Conservation (phyloP, 345 rosid species). For the Excoecaria cochinchinensis region DNA sequence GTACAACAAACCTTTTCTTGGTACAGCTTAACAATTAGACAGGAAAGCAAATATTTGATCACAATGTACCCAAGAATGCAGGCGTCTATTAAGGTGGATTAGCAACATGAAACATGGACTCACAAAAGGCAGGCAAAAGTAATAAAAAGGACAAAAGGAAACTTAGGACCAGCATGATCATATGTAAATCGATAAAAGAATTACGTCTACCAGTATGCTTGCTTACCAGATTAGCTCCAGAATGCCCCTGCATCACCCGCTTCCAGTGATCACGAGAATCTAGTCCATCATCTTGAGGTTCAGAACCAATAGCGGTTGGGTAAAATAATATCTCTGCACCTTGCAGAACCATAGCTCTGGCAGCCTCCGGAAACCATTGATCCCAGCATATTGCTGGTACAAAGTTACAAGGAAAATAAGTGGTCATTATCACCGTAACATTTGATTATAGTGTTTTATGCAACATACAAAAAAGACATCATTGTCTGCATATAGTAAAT, state of each 20-base stretch:
- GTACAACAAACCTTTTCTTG: not conserved
- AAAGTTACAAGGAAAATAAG: not conserved
- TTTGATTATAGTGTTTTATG: not conserved
- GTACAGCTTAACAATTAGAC: not conserved
- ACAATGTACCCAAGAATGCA: not conserved
- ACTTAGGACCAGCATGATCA: not conserved
- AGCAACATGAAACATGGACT: constrained; percentile 6
- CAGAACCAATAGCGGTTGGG: constrained; percentile 95
- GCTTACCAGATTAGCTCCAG: constrained; percentile 91
- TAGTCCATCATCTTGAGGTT: constrained; percentile 89
- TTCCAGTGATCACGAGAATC: constrained; percentile 93
- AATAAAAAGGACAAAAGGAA: constrained; percentile 1
- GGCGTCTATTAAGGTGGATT: not conserved
- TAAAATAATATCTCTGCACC: constrained; percentile 89
- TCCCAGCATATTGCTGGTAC: constrained; percentile 90
- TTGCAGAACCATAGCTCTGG: constrained; percentile 82
- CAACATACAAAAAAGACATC: not conserved
- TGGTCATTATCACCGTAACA: not conserved
- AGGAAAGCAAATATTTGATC: not conserved
- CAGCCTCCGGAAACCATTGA: constrained; percentile 96
- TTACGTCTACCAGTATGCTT: constrained; percentile 2
- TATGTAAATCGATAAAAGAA: not conserved
- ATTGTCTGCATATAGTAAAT: constrained; percentile 1
- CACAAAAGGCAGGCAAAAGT: not conserved
- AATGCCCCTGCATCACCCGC: constrained; percentile 97